Evolutionary conservation across 2,329 filamentous ascomycete species (phyloP), one percentile per base, ranked within the genome.

Genomic region (Paradendryphiella salina): DNA sequence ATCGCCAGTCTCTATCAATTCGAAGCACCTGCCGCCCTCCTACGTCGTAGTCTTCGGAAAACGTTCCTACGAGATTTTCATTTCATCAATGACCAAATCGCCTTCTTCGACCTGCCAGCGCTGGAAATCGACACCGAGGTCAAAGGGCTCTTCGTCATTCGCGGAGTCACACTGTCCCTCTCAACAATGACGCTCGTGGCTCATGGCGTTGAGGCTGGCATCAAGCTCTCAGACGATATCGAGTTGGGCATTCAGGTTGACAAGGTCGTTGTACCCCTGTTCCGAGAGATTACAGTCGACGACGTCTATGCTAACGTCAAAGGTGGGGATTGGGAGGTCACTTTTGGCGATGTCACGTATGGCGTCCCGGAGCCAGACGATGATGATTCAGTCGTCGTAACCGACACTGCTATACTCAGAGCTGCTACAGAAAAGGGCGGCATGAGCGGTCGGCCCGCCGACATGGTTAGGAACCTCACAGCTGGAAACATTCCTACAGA

Each of bases 281-380:
- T 82, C 55, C 69, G 80, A 32, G 68, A 73, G 4, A 79, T 82
- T 28, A 73, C 77, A n/a, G 73, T 82, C 28, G 76, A 76, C 4
- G 77, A 82, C 52, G 77, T 81, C 9, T 82, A 77, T 59, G 78
- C 75, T n/a, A 82, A 81, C 59, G 63, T 82, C 39, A 82, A 82
- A 61, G 79, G 79, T 17, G 77, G 77, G n/a, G 68, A 78, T 7
- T 66, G 63, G 53, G 79, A 81, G 62, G 80, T 81, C 73, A 79
- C 74, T 0, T 80, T 81, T 58, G 75, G 72, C 6, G 54, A 56
- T 15, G 60, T 66, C 8, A 54, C 52, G 3, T 66, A 66, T 35
- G 63, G 63, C n/a, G 47, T 56, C 17, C 63, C 72, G 65, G 46
- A 69, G 66, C 34, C 55, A 33, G 71, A 77, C 52, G 64, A 64